phyloP scores from a whole-genome alignment of 1,139 yeast genomes.

The Blastobotrys persicus region DNA sequence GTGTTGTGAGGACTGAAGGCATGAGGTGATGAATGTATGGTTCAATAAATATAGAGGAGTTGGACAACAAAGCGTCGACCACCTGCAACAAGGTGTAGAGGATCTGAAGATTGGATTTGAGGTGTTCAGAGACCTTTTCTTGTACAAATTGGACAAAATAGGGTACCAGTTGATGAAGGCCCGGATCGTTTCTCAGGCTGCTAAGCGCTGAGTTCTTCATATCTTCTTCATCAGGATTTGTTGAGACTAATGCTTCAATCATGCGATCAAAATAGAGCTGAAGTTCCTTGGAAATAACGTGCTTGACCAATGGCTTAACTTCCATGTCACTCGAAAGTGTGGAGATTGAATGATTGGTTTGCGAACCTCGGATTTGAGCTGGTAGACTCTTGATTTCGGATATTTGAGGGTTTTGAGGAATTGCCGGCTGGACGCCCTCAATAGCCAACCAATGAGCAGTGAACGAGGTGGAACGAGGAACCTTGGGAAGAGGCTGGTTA shows the following conservation, averaged over 20 bases:
- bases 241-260: constrained; percentile 64
- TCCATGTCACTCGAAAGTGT: constrained; percentile 56
- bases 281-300: constrained; percentile 88
- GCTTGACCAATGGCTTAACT: constrained; percentile 92
- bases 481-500: constrained; percentile 92
- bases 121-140: constrained; percentile 88
- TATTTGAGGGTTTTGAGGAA: constrained; percentile 92
- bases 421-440: constrained; percentile 97
- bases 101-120: constrained; percentile 62
- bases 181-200: constrained; percentile 87
- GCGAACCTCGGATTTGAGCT: constrained; percentile 44
- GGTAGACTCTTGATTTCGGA: constrained; percentile 44
- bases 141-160: constrained; percentile 95
- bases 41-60: constrained; percentile 83
- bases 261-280: constrained; percentile 92
- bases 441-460: constrained; percentile 99
- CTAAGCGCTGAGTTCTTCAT: constrained; percentile 77
- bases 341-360: constrained; percentile 36
- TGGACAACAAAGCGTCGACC: constrained; percentile 77
- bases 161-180: constrained; percentile 93
- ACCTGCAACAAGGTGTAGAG: constrained; percentile 90
- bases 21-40: constrained; percentile 95
- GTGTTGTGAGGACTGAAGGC: constrained; percentile 89
- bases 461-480: constrained; percentile 86
- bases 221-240: constrained; percentile 39